Evolutionary conservation across 768 basidiomycete genomes (phyloP), one percentile per base, ranked within the genome.

Genomic region (Kwoniella botswanensis): DNA sequence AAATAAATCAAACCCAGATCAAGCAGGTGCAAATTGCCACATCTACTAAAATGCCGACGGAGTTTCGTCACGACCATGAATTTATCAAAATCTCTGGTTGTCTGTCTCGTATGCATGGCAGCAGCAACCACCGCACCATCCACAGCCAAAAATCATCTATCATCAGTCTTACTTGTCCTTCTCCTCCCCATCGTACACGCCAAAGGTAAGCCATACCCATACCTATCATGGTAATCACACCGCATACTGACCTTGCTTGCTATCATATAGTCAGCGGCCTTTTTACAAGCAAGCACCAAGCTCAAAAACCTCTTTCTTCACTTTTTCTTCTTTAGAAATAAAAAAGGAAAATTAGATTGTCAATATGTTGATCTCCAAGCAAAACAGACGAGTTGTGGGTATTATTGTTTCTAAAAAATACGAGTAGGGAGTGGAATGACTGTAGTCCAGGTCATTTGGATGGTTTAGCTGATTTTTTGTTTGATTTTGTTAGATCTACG

Each of bases 301-400:
- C 58, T 43, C 50, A 7, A 70, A 70, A 67, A 66, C 18, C 64
- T 63, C 42, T 43, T 68, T 62, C 24, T 17, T 73, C 69, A 58
- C 66, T 68, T 62, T 65, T 74, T 57, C 63, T 42, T 53, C 70
- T 57, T 60, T 52, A 50, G 10, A 50, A 54, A 29, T 67, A 54
- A 53, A 61, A 61, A 21, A 67, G 66, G 66, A 59, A 71, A 55
- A 57, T 41, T 63, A 74, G 55, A 60, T 65, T 35, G n/a, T 59
- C 76, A 82, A 79, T 41, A 99, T 99, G 96, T 91, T 99, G 80
- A 98, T 99, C 85, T 88, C 93, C 82, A 99, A 99, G 88, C 83
- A 91, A 86, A 93, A 98, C 89, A 89, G 91, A 86, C 92, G 93
- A 83, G 85, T 88, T 84, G 80, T 81, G 59, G 65, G 80, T 78